Evolutionary conservation across 352 stramenopile genomes (phyloP).

Genomic region (Pythium rhizo-oryzae): DNA sequence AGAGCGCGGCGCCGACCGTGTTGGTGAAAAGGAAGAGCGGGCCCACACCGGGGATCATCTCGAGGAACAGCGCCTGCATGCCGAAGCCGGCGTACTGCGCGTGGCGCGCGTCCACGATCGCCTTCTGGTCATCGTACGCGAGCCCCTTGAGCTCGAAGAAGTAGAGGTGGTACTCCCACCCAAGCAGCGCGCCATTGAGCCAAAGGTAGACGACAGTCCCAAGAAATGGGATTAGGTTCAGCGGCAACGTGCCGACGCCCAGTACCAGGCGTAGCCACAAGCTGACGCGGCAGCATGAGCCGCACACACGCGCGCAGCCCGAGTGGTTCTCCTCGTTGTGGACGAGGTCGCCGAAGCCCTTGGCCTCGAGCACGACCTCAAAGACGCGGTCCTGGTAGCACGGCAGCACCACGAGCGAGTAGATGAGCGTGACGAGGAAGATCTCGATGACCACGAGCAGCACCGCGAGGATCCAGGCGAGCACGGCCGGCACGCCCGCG

Average conservation of each 20-base stretch:
- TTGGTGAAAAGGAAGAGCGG: conserved; percentile 78
- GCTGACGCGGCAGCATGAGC: conserved; percentile 61
- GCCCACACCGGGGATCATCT: conserved; percentile 72
- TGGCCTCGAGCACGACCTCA: conserved; percentile 51
- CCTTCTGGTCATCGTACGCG: conserved; percentile 55
- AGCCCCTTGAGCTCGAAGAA: conserved; percentile 79
- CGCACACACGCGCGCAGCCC: conserved; percentile 44
- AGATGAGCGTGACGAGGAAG: conserved; percentile 75
- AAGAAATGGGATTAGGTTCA: conserved; percentile 70
- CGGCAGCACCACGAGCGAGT: conserved; percentile 53
- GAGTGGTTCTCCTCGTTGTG: conserved; percentile 48
- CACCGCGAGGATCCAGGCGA: conserved; percentile 63
- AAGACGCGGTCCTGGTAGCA: conserved; percentile 73
- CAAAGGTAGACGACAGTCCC: conserved; percentile 66
- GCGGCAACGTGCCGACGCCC: conserved; percentile 60
- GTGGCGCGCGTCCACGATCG: conserved; percentile 48
- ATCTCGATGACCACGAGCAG: conserved; percentile 70
- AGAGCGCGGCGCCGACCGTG: conserved; percentile 63
- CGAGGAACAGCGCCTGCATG: conserved; percentile 70
- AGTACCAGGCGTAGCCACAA: conserved; percentile 49
- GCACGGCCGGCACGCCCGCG: conserved; percentile 35
- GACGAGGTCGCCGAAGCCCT: conserved; percentile 53
- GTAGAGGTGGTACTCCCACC: conserved; percentile 75
- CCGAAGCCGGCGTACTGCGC: conserved; percentile 69
- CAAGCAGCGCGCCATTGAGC: conserved; percentile 69